Evolutionary conservation across 257 asterid species (phyloP).

Genomic region (Nicotiana undulata): DNA sequence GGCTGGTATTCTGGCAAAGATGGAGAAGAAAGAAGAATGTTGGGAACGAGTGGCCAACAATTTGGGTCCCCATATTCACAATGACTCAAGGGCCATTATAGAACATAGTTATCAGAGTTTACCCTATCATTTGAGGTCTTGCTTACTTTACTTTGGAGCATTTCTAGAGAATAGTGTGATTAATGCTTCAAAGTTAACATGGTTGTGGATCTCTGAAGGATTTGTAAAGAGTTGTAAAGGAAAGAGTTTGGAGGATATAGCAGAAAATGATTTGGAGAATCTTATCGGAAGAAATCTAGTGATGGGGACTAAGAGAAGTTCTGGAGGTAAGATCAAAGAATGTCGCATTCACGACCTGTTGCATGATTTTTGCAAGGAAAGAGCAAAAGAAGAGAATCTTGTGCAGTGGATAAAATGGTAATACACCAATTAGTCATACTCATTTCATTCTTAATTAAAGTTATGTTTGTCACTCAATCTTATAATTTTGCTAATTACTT

Average conservation of each 20-base stretch:
- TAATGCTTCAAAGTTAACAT: not conserved
- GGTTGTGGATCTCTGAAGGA: slow-evolving; percentile 24
- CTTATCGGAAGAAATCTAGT: slow-evolving; percentile 13
- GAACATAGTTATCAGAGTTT: slow-evolving; percentile 16
- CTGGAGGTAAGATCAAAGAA: slow-evolving; percentile 5
- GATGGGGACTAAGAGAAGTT: not conserved
- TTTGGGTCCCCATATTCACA: not conserved
- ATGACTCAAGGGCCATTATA: not conserved
- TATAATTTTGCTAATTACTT: not conserved
- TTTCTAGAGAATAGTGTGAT: slow-evolving; percentile 10
- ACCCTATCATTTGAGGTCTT: slow-evolving; percentile 8
- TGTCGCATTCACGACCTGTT: slow-evolving; percentile 13
- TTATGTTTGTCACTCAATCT: not conserved
- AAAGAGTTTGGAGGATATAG: slow-evolving; percentile 13
- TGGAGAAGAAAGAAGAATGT: not conserved
- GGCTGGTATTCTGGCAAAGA: slow-evolving; percentile 6
- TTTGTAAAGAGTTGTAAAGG: not conserved
- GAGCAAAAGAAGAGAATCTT: slow-evolving; percentile 4
- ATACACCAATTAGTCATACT: not conserved
- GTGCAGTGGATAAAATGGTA: not conserved
- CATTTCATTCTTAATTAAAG: not conserved
- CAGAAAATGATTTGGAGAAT: slow-evolving; percentile 14
- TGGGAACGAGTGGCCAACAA: not conserved
- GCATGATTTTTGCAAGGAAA: slow-evolving; percentile 8
- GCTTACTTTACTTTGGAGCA: slow-evolving; percentile 17